Base-by-base conservation (phyloP, 2,329 filamentous ascomycete genomes). In the Intubia oerlemansii region DNA sequence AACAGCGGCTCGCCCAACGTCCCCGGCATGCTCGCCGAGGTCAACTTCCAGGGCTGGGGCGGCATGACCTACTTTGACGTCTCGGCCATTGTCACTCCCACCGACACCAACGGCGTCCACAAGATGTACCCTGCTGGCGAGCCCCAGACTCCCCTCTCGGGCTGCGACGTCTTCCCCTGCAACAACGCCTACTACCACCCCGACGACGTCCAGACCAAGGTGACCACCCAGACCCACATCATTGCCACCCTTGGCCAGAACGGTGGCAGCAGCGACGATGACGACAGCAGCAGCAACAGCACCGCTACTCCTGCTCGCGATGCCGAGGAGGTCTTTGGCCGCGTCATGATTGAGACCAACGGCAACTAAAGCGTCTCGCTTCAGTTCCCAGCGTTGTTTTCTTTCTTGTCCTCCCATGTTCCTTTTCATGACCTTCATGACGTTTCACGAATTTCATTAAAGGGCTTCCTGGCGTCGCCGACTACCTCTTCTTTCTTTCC, bases 81-180 rank as follows among this genome's bases (percentile, higher is more conserved):
- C 27, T 57, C 53, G 10, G 53, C 54, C 38, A 54, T 57, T 29
- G 49, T 54, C 41, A 47, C 56, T 43, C 42, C 50, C 11, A 26
- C 41, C 29, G 53, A 58, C 40, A 34, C 38, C 27, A 34, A 46
- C 28, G 52, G 51, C 39, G 44, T 57, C 28, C 47, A 52, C 40
- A 33, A 44, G 42, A 43, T 57, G 33, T 54, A 46, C 42, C 51
- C 51, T 2, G 36, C 39, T 10, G 34, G 33, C 17, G 28, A 20
- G 10, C 20, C 35, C 30, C 28, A 33, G 32, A 38, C 32, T 2
- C 50, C 50, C 11, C 29, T 45, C 27, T 52, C 50, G 5, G 54
- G 54, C 22, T 57, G 54, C 44, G 40, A 44, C 23, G 27, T 8
- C n/a, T 56, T 50, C 41, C 48, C 49, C 14, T 57, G 54, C 44